Evolutionary conservation across 345 rosid genomes (phyloP).

Genomic region (Aethionema arabicum): DNA sequence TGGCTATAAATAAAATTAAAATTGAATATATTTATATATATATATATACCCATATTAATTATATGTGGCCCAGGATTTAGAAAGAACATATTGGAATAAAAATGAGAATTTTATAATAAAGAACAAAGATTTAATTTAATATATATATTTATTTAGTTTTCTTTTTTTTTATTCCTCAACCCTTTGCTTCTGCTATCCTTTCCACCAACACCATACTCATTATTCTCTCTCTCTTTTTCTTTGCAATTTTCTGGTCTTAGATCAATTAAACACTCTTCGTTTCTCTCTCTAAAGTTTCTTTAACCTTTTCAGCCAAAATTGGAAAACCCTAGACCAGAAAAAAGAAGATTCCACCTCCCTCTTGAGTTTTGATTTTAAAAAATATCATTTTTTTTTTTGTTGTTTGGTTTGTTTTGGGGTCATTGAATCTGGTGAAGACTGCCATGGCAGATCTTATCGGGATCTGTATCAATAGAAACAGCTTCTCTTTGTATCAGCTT

Average conservation of each 20-base stretch:
- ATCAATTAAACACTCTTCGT: slow-evolving; percentile 26
- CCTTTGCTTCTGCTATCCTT: slow-evolving; percentile 37
- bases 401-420: slow-evolving; percentile 36
- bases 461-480: slow-evolving; percentile 44
- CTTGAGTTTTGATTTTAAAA: not conserved
- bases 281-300: slow-evolving; percentile 23
- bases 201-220: slow-evolving; percentile 28
- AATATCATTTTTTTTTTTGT: slow-evolving; percentile 10
- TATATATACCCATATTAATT: too few relatives aligned
- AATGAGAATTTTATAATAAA: slow-evolving; percentile 35
- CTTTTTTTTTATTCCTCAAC: slow-evolving; percentile 35
- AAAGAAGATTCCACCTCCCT: slow-evolving; percentile 21
- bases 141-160: slow-evolving; percentile 37
- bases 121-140: too few relatives aligned
- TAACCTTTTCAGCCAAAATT: not conserved
- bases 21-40: too few relatives aligned
- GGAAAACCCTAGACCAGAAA: slow-evolving; percentile 26
- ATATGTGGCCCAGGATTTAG: slow-evolving; percentile 32
- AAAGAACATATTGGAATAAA: slow-evolving; percentile 31
- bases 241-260: slow-evolving; percentile 19
- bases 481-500: slow-evolving; percentile 38
- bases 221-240: slow-evolving; percentile 14
- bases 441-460: slow-evolving; percentile 51
- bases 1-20: slow-evolving; percentile 1
- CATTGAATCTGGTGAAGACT: slow-evolving; percentile 46